Evolutionary conservation across 176 grass and related monocot species (phyloP).

Genomic region (Triticum urartu): DNA sequence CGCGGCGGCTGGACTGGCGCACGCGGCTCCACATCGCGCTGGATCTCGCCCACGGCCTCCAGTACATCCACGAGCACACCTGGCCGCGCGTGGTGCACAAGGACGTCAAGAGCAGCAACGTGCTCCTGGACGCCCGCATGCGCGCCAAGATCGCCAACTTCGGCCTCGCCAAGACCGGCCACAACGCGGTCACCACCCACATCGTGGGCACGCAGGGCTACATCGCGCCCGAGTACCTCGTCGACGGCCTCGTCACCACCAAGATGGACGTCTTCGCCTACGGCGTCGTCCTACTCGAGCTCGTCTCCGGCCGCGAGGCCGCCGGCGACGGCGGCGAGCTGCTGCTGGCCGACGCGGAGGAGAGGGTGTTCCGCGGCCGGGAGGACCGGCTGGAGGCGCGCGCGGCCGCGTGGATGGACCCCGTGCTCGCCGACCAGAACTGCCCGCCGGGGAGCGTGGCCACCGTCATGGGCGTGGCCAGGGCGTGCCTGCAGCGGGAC

Average conservation of each 20-base stretch:
- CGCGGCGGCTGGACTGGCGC: conserved; percentile 59
- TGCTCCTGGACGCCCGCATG: conserved; percentile 71
- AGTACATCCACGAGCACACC: conserved; percentile 99
- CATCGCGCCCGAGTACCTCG: conserved; percentile 93
- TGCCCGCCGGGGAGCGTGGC: conserved; percentile 68
- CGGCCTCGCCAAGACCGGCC: conserved; percentile 90
- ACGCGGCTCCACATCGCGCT: conserved; percentile 76
- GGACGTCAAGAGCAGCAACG: conserved; percentile 97
- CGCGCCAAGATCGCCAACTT: conserved; percentile 99
- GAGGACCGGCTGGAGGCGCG: conserved; percentile 40
- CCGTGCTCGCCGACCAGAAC: conserved; percentile 59
- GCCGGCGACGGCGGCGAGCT: conserved; percentile 45
- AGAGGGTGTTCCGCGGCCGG: conserved; percentile 44
- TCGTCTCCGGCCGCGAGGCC: conserved; percentile 71
- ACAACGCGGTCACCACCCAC: conserved; percentile 94
- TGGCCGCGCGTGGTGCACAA: conserved; percentile 99
- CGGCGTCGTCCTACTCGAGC: conserved; percentile 89
- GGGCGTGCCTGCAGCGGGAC: conserved; percentile 71
- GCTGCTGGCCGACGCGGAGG: conserved; percentile 75
- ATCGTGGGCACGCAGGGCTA: conserved; percentile 95
- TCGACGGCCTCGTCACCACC: conserved; percentile 87
- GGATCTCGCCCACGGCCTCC: conserved; percentile 87
- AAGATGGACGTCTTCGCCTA: conserved; percentile 98
- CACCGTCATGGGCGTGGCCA: conserved; percentile 61
- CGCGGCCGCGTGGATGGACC: conserved; percentile 74